Conservation (phyloP, 2,329 filamentous ascomycete species). For the Ophioceras dolichostomum region DNA sequence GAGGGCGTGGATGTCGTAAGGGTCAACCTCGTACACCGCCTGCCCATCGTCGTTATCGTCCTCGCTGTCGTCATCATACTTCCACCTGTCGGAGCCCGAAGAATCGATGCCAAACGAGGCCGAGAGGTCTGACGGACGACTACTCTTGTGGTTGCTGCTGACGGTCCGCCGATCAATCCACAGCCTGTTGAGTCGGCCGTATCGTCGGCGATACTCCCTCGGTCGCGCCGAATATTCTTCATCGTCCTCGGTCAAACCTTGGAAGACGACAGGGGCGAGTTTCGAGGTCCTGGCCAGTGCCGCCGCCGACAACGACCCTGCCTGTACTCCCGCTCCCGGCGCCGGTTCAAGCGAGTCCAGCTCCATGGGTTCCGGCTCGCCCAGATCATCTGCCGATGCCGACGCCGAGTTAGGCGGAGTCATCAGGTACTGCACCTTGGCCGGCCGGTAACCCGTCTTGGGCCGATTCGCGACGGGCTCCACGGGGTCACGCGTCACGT, state of each 20-base stretch:
- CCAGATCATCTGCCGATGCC: slow-evolving; percentile 34
- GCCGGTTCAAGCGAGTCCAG: slow-evolving; percentile 30
- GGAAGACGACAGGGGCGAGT: slow-evolving; percentile 29
- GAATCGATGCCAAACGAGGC: slow-evolving; percentile 11
- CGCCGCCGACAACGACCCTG: no score
- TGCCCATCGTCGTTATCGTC: slow-evolving; percentile 75
- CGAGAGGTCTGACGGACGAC: slow-evolving; percentile 28
- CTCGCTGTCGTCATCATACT: slow-evolving; percentile 66
- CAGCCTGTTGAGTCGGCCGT: slow-evolving; percentile 72
- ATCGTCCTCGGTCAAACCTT: slow-evolving; percentile 24
- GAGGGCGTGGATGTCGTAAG: slow-evolving; percentile 46
- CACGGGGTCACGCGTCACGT: slow-evolving; percentile 76
- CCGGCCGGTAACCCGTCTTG: slow-evolving; percentile 55
- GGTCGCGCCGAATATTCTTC: slow-evolving; percentile 25
- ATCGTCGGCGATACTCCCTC: slow-evolving; percentile 69
- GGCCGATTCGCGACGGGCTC: slow-evolving; percentile 60
- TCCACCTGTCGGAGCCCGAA: slow-evolving; percentile 57
- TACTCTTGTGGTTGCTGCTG: slow-evolving; percentile 19
- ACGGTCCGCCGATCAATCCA: slow-evolving; percentile 79
- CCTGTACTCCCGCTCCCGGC: slow-evolving; percentile 11
- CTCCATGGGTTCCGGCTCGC: slow-evolving; percentile 32
- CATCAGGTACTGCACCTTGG: slow-evolving; percentile 59
- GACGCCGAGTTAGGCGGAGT: slow-evolving; percentile 47
- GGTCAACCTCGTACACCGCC: slow-evolving; percentile 64
- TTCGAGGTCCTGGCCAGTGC: not conserved